Conservation (phyloP, 2,329 filamentous ascomycete genomes). For the Aspergillus aculeatus region DNA sequence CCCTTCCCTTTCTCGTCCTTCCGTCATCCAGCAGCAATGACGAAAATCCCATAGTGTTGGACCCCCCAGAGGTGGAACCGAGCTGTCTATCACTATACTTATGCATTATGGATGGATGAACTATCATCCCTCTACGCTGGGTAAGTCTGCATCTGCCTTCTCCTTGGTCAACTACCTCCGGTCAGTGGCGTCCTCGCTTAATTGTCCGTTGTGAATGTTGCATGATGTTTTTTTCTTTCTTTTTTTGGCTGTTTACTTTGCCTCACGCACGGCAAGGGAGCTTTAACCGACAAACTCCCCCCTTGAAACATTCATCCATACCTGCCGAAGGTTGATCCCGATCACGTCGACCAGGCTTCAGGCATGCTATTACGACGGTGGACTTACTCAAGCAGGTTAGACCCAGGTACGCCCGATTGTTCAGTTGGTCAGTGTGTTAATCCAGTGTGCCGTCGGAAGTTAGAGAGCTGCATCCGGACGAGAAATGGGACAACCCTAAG, state of each 20-base stretch:
- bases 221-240: not conserved
- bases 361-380: not conserved
- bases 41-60: not conserved
- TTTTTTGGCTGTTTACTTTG: not conserved
- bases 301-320: not conserved
- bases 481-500: constrained; percentile 8
- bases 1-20: no score
- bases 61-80: not conserved
- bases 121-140: not conserved
- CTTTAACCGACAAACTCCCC: not conserved
- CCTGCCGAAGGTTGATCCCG: not conserved
- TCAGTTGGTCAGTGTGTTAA: constrained; percentile 4
- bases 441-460: constrained; percentile 8
- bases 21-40: not conserved
- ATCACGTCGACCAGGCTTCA: not conserved
- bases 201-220: not conserved
- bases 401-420: constrained; percentile 11
- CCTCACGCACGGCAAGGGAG: not conserved
- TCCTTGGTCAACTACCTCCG: not conserved
- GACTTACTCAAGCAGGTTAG: constrained; percentile 10
- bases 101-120: not conserved
- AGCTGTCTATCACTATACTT: not conserved
- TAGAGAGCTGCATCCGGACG: constrained; percentile 13
- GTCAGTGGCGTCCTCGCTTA: not conserved
- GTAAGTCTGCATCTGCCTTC: not conserved